Conservation (phyloP, 306 rosid genomes). For the Myrica gale region DNA sequence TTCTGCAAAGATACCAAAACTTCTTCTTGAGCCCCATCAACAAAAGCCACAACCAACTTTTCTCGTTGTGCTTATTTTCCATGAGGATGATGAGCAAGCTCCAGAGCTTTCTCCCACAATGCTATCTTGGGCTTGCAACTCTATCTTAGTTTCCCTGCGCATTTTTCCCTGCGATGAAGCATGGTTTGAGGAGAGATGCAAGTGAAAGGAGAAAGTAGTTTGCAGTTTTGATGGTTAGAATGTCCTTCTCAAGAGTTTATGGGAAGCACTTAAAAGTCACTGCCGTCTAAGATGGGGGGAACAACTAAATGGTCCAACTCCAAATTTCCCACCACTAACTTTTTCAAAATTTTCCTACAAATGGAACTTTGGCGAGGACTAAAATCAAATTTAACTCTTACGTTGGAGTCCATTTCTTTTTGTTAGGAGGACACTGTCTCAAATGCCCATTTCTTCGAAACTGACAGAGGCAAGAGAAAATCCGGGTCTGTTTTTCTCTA, state of each 20-base stretch:
- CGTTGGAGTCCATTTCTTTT: not conserved
- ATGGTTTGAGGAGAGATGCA: slow-evolving; percentile 36
- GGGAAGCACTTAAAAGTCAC: slow-evolving; percentile 28
- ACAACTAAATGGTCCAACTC: slow-evolving; percentile 28
- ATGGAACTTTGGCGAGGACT: not conserved
- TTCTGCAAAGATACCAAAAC: too few relatives aligned
- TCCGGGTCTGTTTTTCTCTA: not conserved
- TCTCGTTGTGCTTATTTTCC: slow-evolving; percentile 18
- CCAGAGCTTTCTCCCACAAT: slow-evolving; percentile 15
- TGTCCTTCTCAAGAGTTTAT: slow-evolving; percentile 19
- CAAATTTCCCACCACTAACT: slow-evolving; percentile 34
- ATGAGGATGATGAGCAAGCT: slow-evolving; percentile 15
- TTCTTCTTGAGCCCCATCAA: not conserved
- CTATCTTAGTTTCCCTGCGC: slow-evolving; percentile 22
- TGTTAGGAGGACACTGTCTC: too few relatives aligned
- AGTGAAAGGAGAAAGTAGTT: slow-evolving; percentile 22
- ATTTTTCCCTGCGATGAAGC: slow-evolving; percentile 27
- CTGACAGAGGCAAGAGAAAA: too few relatives aligned
- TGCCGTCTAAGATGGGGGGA: slow-evolving; percentile 54
- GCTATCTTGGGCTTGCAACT: slow-evolving; percentile 19
- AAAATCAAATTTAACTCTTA: not conserved
- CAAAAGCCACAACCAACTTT: not conserved
- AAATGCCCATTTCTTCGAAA: too few relatives aligned
- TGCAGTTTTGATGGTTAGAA: slow-evolving; percentile 1
- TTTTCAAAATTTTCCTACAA: not conserved